Conservation (phyloP, 306 rosid genomes). For the Astragalus membranaceus region DNA sequence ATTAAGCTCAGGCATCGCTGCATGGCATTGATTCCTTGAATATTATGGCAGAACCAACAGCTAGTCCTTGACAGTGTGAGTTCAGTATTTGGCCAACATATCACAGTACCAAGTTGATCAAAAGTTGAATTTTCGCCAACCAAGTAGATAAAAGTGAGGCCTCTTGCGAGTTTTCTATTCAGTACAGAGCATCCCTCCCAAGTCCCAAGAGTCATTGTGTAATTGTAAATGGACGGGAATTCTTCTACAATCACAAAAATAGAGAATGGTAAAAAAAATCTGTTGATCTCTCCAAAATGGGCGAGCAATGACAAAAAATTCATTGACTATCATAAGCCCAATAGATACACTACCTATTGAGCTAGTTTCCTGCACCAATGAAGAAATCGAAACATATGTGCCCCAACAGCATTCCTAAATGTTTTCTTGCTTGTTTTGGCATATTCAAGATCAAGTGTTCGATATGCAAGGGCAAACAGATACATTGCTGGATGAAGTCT, state of each 20-base stretch:
- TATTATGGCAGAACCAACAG: constrained; percentile 7
- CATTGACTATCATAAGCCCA: not conserved
- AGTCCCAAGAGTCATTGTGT: constrained; percentile 7
- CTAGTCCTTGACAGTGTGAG: not conserved
- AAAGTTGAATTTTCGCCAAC: constrained; percentile 7
- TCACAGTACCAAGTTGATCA: constrained; percentile 19
- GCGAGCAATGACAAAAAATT: not conserved
- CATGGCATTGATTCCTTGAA: constrained; percentile 11
- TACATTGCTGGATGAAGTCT: constrained; percentile 97
- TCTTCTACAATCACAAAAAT: constrained; percentile 5
- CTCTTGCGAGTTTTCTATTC: constrained; percentile 18
- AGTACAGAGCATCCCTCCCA: not conserved
- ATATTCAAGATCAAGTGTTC: constrained; percentile 88
- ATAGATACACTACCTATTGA: constrained; percentile 25
- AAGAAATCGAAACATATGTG: constrained; percentile 48
- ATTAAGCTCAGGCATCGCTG: not conserved
- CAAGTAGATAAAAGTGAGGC: not conserved
- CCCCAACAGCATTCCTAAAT: constrained; percentile 38
- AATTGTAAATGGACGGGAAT: constrained; percentile 18
- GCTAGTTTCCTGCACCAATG: constrained; percentile 78
- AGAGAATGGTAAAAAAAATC: not conserved
- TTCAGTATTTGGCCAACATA: constrained; percentile 18
- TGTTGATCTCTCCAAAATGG: constrained; percentile 7
- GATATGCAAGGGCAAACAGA: constrained; percentile 81
- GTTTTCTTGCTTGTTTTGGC: constrained; percentile 57